These are phyloP conservation scores for Emericellopsis cladophorae DNA, from an alignment of 2,329 filamentous ascomycete species.

Conservation along the genomic window DNA sequence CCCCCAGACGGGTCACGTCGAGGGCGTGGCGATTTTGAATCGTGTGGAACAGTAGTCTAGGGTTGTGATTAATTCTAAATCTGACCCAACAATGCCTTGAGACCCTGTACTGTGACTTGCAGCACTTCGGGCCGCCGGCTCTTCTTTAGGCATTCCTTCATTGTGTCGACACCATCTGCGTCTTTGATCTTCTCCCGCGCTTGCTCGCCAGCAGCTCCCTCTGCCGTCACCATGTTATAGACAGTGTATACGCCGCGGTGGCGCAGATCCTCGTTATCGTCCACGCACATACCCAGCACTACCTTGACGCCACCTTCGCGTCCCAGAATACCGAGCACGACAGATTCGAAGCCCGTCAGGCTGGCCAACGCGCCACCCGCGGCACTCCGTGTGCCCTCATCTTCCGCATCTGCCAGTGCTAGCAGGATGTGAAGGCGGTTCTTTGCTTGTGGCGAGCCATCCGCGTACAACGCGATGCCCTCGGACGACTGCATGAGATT, in stretches of 20 bases:
- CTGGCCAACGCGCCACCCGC: conserved; percentile 83
- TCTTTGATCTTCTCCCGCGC: conserved; percentile 48
- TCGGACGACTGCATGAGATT: conserved; percentile 67
- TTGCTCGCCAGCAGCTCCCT: conserved; percentile 50
- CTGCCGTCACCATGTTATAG: conserved; percentile 56
- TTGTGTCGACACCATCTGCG: conserved; percentile 49
- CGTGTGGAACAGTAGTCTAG: conserved; percentile 27
- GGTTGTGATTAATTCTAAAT: conserved; percentile 5
- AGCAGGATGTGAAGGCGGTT: conserved; percentile 73
- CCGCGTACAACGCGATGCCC: conserved; percentile 57
- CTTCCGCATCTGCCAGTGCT: conserved; percentile 77
- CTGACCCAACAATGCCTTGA: conserved; percentile 52
- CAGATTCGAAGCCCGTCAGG: conserved; percentile 65
- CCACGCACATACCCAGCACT: conserved; percentile 68
- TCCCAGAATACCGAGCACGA: conserved; percentile 57
- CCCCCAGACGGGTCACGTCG: conserved; percentile 67
- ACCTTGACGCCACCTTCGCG: conserved; percentile 61
- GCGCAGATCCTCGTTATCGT: conserved; percentile 56
- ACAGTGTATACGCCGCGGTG: conserved; percentile 66
- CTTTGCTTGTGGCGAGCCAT: conserved; percentile 51
- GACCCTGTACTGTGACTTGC: conserved; percentile 55
- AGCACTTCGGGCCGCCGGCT: conserved; percentile 58
- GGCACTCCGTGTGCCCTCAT: conserved; percentile 64
- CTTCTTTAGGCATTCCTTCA: conserved; percentile 60
- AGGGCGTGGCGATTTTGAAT: conserved; percentile 54